Evolutionary conservation across 2,329 filamentous ascomycete species (phyloP).

Genomic region (Escovopsis sp.): DNA sequence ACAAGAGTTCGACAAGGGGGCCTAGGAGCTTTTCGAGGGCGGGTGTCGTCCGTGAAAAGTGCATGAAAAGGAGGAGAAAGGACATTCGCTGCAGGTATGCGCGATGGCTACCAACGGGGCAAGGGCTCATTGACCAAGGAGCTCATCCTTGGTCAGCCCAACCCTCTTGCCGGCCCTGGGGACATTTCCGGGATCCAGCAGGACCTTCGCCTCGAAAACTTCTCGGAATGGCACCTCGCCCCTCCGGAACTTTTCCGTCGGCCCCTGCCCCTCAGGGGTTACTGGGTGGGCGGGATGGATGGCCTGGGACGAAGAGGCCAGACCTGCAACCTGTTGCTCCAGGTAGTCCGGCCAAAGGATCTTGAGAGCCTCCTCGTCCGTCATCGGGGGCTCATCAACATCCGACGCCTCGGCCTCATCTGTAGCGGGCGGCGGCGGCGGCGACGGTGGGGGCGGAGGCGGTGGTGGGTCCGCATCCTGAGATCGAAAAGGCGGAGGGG

Average conservation of each 20-base stretch:
- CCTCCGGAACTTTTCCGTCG: conserved; percentile 25
- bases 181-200: conserved; percentile 16
- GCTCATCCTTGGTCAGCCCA: conserved; percentile 11
- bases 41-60: neutral
- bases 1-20: no score
- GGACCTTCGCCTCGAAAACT: conserved; percentile 23
- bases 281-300: conserved; percentile 2
- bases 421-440: conserved; percentile 3
- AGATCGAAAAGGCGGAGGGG: conserved; percentile 4
- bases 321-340: neutral
- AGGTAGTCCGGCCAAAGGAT: conserved; percentile 24
- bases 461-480: conserved; percentile 4
- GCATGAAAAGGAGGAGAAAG: neutral
- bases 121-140: neutral
- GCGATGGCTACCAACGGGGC: no score
- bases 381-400: conserved; percentile 19
- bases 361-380: conserved; percentile 22
- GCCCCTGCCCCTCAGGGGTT: conserved; percentile 10
- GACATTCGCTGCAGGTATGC: no score
- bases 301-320: no score
- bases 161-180: conserved; percentile 15
- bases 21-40: neutral
- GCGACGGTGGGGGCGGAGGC: conserved; percentile 5
- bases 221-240: conserved; percentile 18
- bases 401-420: conserved; percentile 10